phyloP scores from a whole-genome alignment of 2,329 filamentous ascomycete species.

The Xenosphaeropsis pyriputrescens region DNA sequence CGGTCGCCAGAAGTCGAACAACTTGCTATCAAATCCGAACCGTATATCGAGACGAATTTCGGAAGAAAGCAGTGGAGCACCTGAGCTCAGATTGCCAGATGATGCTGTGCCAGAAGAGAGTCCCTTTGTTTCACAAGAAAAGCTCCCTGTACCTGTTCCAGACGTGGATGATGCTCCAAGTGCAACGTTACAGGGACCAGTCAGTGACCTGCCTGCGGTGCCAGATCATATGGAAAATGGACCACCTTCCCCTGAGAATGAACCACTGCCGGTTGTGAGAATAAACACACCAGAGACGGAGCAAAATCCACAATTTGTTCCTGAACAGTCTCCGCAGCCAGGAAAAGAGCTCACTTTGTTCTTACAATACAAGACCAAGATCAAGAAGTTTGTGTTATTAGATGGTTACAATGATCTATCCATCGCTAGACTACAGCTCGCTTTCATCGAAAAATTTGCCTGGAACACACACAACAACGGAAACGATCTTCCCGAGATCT shows the following conservation, averaged over 20 bases:
- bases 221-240: background rate
- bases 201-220: slow-evolving; percentile 30
- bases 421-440: slow-evolving; percentile 76
- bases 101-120: slow-evolving; percentile 18
- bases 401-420: slow-evolving; percentile 77
- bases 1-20: slow-evolving; percentile 20
- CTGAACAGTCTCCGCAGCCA: slow-evolving; percentile 52
- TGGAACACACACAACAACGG: slow-evolving; percentile 97
- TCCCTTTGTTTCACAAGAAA: slow-evolving; percentile 41
- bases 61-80: slow-evolving; percentile 26
- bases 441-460: slow-evolving; percentile 97
- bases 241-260: background rate
- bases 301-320: slow-evolving; percentile 36
- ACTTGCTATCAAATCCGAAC: slow-evolving; percentile 40
- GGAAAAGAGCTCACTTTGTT: slow-evolving; percentile 88
- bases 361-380: slow-evolving; percentile 89
- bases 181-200: slow-evolving; percentile 43
- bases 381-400: slow-evolving; percentile 85
- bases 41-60: slow-evolving; percentile 45
- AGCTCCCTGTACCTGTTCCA: slow-evolving; percentile 16
- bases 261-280: slow-evolving; percentile 4
- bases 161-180: slow-evolving; percentile 23
- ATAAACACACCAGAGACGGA: slow-evolving; percentile 22
- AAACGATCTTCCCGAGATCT: slow-evolving; percentile 85
- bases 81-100: slow-evolving; percentile 19